These are phyloP conservation scores for Penicillium alfredii DNA, from an alignment of 495 filamentous ascomycete species.

Conservation along the genomic window DNA sequence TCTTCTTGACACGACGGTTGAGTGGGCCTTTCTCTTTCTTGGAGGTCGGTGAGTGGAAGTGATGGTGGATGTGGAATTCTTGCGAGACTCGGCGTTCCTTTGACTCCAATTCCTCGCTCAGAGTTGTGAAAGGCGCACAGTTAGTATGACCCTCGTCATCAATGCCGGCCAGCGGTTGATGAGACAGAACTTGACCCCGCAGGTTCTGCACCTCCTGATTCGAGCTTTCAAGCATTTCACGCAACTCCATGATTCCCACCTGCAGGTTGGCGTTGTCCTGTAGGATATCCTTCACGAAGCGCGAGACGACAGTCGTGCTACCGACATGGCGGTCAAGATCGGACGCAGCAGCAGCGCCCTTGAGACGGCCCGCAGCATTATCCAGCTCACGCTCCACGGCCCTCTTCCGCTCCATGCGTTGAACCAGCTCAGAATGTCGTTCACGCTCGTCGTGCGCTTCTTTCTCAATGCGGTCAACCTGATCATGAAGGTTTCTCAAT, in stretches of 20 bases:
- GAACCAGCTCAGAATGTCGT: conserved; percentile 71
- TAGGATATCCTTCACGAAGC: conserved; percentile 91
- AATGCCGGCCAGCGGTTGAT: conserved; percentile 57
- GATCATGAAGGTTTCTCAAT: conserved; percentile 68
- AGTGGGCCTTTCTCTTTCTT: conserved; percentile 47
- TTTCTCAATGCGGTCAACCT: conserved; percentile 81
- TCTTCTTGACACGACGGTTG: conserved; percentile 62
- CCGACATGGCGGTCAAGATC: conserved; percentile 49
- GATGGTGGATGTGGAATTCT: conserved; percentile 85
- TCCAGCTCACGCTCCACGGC: conserved; percentile 71
- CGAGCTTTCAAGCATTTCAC: conserved; percentile 87
- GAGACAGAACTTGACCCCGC: conserved; percentile 73
- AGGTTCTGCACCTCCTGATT: conserved; percentile 88
- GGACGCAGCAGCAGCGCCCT: conserved; percentile 66
- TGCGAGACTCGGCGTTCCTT: conserved; percentile 52
- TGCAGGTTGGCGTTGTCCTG: conserved; percentile 94
- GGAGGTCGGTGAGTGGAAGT: conserved; percentile 65
- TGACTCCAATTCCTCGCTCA: conserved; percentile 64
- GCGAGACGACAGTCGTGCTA: conserved; percentile 67
- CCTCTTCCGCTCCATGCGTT: conserved; percentile 71
- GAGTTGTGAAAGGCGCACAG: conserved; percentile 33
- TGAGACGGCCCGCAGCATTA: conserved; percentile 67
- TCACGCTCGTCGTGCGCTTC: conserved; percentile 80
- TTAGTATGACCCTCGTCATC: conserved; percentile 22
- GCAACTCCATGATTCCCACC: conserved; percentile 78